Percentiles rank a stretch among this genome's conserved stretches.
phyloP scores from a whole-genome alignment of 169 alveolate species.

The Plasmodium fragile region DNA sequence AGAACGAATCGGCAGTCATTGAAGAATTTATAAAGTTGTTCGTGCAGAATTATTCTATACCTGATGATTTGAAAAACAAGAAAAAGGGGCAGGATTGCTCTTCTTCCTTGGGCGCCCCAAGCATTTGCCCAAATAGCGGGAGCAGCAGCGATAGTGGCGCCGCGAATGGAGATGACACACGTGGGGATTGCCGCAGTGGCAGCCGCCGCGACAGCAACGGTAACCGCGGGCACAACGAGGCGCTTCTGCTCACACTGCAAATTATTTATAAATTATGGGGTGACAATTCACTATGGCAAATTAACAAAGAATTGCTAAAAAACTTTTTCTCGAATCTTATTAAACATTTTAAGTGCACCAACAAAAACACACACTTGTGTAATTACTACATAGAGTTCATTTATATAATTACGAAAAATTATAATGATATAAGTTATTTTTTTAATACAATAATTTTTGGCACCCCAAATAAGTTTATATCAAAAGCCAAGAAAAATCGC shows the following conservation, averaged over 20 bases:
- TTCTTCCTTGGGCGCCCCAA: neutral
- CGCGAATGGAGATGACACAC: neutral
- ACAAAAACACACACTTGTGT: conserved; percentile 54
- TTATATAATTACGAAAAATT: conserved; percentile 27
- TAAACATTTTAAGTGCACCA: conserved; percentile 57
- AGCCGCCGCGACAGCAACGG: neutral
- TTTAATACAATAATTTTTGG: conserved; percentile 50
- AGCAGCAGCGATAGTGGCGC: neutral
- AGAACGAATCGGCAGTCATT: conserved; percentile 56
- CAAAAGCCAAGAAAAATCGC: neutral
- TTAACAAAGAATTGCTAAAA: conserved; percentile 50
- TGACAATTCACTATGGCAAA: conserved; percentile 73
- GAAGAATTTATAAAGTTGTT: conserved; percentile 54
- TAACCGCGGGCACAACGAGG: neutral
- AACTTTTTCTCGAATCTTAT: conserved; percentile 42
- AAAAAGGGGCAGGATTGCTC: neutral
- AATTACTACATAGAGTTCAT: conserved; percentile 51
- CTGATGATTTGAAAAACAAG: neutral
- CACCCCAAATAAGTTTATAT: neutral
- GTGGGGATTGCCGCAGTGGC: neutral
- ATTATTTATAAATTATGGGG: conserved; percentile 53
- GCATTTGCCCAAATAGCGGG: neutral
- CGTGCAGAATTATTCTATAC: conserved; percentile 17
- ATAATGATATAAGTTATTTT: conserved; percentile 46
- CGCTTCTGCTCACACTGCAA: conserved; percentile 34